A percentile compares a stretch with the other conserved stretches of the same genome.
These are phyloP conservation scores for Coniosporium apollinis DNA, from an alignment of 495 filamentous ascomycete species.

Conservation along the genomic window DNA sequence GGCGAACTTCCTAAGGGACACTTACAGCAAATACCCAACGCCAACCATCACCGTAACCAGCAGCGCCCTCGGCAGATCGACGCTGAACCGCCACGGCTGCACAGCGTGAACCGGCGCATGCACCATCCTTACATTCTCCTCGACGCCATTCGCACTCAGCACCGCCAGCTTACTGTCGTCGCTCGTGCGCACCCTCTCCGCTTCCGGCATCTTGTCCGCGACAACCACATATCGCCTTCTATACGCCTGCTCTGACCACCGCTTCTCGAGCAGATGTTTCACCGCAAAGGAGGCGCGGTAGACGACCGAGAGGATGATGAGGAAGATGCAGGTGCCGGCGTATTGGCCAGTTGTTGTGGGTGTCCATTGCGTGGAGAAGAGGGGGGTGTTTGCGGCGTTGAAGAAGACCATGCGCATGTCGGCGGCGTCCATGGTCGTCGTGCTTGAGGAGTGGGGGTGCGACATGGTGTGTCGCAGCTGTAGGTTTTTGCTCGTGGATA, in stretches of 20 bases:
- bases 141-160: conserved; percentile 48
- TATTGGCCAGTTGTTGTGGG: conserved; percentile 51
- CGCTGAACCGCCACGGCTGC: conserved; percentile 59
- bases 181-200: conserved; percentile 31
- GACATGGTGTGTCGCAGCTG: no score
- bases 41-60: conserved; percentile 54
- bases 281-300: conserved; percentile 53
- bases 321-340: conserved; percentile 74
- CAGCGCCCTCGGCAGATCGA: conserved; percentile 56
- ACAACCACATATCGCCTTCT: conserved; percentile 62
- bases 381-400: conserved; percentile 44
- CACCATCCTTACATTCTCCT: conserved; percentile 59
- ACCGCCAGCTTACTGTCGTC: conserved; percentile 40
- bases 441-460: no score
- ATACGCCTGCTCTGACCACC: conserved; percentile 45
- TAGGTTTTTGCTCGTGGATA: no score
- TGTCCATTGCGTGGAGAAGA: conserved; percentile 61
- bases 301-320: conserved; percentile 52
- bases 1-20: conserved; percentile 13
- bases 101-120: conserved; percentile 29
- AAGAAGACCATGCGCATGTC: conserved; percentile 37
- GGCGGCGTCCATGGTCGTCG: conserved; percentile 7
- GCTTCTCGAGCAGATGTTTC: conserved; percentile 38
- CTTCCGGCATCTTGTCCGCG: conserved; percentile 40
- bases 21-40: conserved; percentile 80